Percentiles rank a stretch among this genome's conserved stretches.
These are phyloP conservation scores for Solanum commersonii DNA, from an alignment of 257 asterid species.

Conservation along the genomic window DNA sequence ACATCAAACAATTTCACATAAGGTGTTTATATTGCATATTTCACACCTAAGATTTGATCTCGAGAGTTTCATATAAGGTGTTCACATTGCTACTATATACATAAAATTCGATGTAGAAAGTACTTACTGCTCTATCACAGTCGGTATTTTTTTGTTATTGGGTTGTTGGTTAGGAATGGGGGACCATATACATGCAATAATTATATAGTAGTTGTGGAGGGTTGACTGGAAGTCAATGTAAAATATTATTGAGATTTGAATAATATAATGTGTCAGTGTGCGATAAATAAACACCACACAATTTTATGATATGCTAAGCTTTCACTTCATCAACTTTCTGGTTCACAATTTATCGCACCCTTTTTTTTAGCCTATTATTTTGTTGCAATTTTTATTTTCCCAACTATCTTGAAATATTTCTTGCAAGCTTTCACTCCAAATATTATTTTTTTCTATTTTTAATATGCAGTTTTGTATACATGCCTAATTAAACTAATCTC, in stretches of 20 bases:
- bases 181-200: background rate
- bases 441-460: too few relatives aligned
- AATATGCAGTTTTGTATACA: background rate
- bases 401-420: background rate
- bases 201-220: background rate
- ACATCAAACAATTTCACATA: background rate
- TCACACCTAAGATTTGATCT: background rate
- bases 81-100: background rate
- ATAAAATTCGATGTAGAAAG: accelerated
- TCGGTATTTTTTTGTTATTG: background rate
- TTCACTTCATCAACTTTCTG: background rate
- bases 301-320: background rate
- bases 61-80: too few relatives aligned
- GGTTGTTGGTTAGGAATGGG: background rate
- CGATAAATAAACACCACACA: background rate
- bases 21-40: too few relatives aligned
- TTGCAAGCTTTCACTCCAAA: background rate
- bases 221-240: background rate
- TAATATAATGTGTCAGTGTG: background rate
- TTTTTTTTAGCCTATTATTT: background rate
- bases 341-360: background rate
- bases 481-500: background rate
- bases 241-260: background rate
- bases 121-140: background rate
- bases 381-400: background rate